These are phyloP conservation scores for Iberis pinnata DNA, from an alignment of 345 rosid species.

Conservation along the genomic window DNA sequence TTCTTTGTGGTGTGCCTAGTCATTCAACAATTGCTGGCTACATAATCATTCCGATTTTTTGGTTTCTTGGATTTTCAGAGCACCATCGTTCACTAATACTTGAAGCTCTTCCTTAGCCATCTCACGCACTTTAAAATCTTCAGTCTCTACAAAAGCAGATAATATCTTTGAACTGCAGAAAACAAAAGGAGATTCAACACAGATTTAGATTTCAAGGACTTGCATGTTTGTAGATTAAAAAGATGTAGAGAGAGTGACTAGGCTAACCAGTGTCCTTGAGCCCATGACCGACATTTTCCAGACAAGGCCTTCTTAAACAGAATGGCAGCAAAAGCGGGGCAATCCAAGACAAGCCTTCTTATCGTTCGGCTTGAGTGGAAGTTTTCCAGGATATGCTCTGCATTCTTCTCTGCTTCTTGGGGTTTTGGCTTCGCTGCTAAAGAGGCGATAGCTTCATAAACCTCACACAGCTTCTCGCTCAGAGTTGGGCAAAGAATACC, in stretches of 20 bases:
- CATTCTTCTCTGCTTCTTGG: conserved; percentile 30
- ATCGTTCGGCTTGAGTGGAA: conserved; percentile 78
- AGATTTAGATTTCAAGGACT: conserved; percentile 3
- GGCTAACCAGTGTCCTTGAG: conserved; percentile 81
- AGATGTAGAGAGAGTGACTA: background rate
- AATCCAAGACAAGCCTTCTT: conserved; percentile 63
- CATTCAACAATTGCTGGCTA: too few relatives aligned
- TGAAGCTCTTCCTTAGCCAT: conserved; percentile 57
- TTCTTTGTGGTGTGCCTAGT: too few relatives aligned
- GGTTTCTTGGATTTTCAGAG: conserved; percentile 42
- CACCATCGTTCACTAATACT: conserved; percentile 54
- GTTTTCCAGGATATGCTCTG: conserved; percentile 62
- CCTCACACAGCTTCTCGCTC: conserved; percentile 48
- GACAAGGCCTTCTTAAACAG: conserved; percentile 68
- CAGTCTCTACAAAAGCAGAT: conserved; percentile 58
- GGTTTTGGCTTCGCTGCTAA: conserved; percentile 58
- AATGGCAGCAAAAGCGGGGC: conserved; percentile 56
- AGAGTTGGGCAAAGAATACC: conserved; percentile 53
- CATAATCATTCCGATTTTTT: conserved; percentile 30
- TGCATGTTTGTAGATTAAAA: background rate
- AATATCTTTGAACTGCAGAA: conserved; percentile 68
- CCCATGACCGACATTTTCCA: conserved; percentile 59
- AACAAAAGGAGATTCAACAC: conserved; percentile 11
- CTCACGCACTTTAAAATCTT: conserved; percentile 39
- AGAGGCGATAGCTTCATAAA: conserved; percentile 59